Percentiles rank a stretch among this genome's conserved stretches.
Conservation (phyloP, 1,139 yeast genomes). For the Protomyces pachydermus region DNA sequence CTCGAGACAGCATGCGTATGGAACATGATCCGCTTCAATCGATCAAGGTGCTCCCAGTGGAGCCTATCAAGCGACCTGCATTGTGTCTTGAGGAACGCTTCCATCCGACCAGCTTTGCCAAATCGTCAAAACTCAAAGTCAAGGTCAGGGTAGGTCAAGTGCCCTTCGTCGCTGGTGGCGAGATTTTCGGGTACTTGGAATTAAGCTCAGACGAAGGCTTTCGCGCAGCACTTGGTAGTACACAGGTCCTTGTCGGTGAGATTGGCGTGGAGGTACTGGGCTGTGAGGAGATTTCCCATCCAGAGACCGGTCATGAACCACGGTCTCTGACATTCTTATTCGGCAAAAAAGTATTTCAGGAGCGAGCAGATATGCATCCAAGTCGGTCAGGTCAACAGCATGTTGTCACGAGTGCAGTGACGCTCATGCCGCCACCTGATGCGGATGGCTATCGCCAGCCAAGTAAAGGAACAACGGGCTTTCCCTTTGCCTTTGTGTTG, state of each 20-base stretch:
- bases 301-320: conserved; percentile 25
- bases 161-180: conserved; percentile 25
- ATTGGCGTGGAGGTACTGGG: conserved; percentile 30
- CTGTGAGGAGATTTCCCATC: conserved; percentile 26
- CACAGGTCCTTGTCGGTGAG: conserved; percentile 28
- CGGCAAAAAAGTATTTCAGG: conserved; percentile 27
- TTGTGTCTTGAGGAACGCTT: conserved; percentile 16
- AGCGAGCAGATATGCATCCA: conserved; percentile 24
- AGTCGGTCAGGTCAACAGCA: conserved; percentile 3
- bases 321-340: conserved; percentile 28
- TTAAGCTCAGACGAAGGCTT: conserved; percentile 15
- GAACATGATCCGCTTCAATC: conserved; percentile 12
- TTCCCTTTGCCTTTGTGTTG: conserved; percentile 28
- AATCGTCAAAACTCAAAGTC: conserved; percentile 21
- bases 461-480: conserved; percentile 25
- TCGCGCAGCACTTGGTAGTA: conserved; percentile 12
- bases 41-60: conserved; percentile 11
- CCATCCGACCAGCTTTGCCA: conserved; percentile 11
- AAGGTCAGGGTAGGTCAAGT: conserved; percentile 10
- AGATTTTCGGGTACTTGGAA: conserved; percentile 21
- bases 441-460: conserved; percentile 28
- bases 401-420: conserved; percentile 28
- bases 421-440: conserved; percentile 29
- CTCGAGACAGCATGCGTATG: neutral
- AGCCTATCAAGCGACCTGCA: conserved; percentile 16